These are phyloP conservation scores for Penstemon newberryi DNA, from an alignment of 257 asterid genomes.

Conservation along the genomic window DNA sequence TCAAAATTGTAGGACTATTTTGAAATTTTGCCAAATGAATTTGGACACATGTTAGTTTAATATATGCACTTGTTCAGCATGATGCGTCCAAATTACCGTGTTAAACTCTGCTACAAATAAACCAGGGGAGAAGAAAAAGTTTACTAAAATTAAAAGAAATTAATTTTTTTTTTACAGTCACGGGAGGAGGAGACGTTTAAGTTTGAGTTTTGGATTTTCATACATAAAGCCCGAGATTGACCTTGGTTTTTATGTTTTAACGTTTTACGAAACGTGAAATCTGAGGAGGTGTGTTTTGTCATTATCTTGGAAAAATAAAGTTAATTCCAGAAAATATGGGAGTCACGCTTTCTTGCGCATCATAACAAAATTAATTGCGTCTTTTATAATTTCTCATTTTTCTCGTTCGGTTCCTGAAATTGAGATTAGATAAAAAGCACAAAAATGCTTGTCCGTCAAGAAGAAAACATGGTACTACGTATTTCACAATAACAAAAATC, in stretches of 20 bases:
- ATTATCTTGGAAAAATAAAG: background rate
- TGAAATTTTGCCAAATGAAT: no score
- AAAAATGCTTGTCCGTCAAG: no score
- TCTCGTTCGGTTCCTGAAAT: background rate
- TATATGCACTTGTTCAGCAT: no score
- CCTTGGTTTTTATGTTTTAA: background rate
- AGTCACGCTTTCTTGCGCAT: constrained; percentile 12
- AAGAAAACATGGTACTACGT: background rate
- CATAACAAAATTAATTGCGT: background rate
- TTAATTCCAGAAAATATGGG: constrained; percentile 7
- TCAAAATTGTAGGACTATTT: no score
- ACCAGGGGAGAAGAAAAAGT: background rate
- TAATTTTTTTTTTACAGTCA: background rate
- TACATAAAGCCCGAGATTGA: background rate
- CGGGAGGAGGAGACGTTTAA: background rate
- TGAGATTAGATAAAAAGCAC: background rate
- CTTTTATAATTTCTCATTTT: background rate
- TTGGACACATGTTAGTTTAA: no score
- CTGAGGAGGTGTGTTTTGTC: constrained; percentile 27
- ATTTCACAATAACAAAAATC: no score
- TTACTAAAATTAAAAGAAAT: background rate
- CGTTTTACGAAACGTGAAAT: background rate
- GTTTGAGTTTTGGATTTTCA: background rate
- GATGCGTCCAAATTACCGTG: no score
- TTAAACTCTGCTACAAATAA: background rate